Percentiles rank a stretch among this genome's conserved stretches.
Evolutionary conservation across 2,329 filamentous ascomycete species (phyloP).

Genomic region (Tolypocladium tundrense): DNA sequence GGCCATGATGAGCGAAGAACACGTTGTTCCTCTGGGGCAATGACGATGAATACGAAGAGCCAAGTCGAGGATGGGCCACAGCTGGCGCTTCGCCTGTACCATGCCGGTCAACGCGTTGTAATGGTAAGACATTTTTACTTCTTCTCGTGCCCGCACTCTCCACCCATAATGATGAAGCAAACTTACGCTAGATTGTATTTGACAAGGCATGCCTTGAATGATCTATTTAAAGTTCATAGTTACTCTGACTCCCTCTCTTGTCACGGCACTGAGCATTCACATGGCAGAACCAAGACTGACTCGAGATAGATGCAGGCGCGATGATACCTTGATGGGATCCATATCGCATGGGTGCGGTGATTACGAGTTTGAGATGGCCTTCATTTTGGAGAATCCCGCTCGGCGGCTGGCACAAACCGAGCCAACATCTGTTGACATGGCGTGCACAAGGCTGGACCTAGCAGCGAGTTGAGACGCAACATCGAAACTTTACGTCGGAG

Average conservation of each 20-base stretch:
- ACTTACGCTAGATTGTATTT: constrained; percentile 39
- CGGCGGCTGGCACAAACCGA: no score
- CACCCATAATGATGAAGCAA: constrained; percentile 25
- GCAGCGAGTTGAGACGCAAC: neutral
- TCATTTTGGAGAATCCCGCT: neutral
- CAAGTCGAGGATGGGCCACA: neutral
- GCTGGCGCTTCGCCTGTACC: neutral
- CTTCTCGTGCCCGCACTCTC: neutral
- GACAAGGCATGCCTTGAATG: constrained; percentile 25
- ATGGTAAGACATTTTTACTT: constrained; percentile 5
- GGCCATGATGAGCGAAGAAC: constrained; percentile 6
- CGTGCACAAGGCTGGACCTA: neutral
- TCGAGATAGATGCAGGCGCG: neutral
- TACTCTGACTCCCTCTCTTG: constrained; percentile 16
- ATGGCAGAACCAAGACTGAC: neutral
- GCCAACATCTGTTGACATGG: neutral
- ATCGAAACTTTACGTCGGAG: no score
- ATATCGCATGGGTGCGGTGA: neutral
- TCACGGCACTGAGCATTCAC: neutral
- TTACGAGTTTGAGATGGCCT: neutral
- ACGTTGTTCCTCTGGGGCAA: neutral
- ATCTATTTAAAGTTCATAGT: constrained; percentile 19
- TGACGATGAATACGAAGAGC: no score
- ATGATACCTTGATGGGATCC: neutral
- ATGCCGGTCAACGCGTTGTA: neutral